A percentile compares a stretch with the other conserved stretches of the same genome.
Evolutionary conservation across 352 stramenopile genomes (phyloP).

Genomic region (Albugo laibachii): DNA sequence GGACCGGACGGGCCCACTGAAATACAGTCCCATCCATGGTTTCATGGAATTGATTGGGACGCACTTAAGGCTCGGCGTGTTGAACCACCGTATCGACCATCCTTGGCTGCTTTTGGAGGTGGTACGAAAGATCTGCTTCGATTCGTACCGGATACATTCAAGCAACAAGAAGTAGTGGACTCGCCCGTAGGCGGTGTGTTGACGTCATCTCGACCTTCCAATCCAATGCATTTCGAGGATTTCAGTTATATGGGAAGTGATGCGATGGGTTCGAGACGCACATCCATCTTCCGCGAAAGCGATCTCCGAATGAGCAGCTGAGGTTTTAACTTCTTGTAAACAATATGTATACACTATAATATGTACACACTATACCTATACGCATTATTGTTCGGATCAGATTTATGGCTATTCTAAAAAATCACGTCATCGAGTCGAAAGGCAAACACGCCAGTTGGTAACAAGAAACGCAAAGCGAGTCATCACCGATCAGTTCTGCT

Average conservation of each 20-base stretch:
- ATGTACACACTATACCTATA: too few relatives aligned
- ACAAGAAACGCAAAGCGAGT: too few relatives aligned
- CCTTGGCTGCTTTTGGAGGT: slow-evolving; percentile 6
- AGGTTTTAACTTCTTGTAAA: too few relatives aligned
- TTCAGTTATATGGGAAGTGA: slow-evolving; percentile 81
- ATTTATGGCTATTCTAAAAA: too few relatives aligned
- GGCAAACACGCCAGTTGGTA: too few relatives aligned
- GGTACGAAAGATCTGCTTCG: slow-evolving; percentile 1
- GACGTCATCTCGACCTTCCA: slow-evolving; percentile 20
- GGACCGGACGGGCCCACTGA: slow-evolving; percentile 31
- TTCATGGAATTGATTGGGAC: slow-evolving; percentile 61
- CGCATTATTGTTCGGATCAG: too few relatives aligned
- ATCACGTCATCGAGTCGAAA: too few relatives aligned
- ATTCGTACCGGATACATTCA: slow-evolving; percentile 39
- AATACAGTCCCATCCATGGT: slow-evolving; percentile 73
- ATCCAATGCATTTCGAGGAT: slow-evolving; percentile 63
- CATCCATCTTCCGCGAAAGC: slow-evolving; percentile 66
- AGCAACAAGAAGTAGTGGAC: slow-evolving; percentile 68
- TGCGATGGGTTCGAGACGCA: slow-evolving; percentile 64
- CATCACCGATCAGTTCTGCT: too few relatives aligned
- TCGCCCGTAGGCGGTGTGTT: slow-evolving; percentile 15
- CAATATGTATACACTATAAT: too few relatives aligned
- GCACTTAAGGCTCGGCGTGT: slow-evolving; percentile 36
- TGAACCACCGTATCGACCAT: slow-evolving; percentile 49
- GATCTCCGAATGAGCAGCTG: slow-evolving; percentile 42